Evolutionary conservation across 2,329 filamentous ascomycete genomes (phyloP), one percentile per base, ranked within the genome.

Genomic region (Penicillium thymicola): DNA sequence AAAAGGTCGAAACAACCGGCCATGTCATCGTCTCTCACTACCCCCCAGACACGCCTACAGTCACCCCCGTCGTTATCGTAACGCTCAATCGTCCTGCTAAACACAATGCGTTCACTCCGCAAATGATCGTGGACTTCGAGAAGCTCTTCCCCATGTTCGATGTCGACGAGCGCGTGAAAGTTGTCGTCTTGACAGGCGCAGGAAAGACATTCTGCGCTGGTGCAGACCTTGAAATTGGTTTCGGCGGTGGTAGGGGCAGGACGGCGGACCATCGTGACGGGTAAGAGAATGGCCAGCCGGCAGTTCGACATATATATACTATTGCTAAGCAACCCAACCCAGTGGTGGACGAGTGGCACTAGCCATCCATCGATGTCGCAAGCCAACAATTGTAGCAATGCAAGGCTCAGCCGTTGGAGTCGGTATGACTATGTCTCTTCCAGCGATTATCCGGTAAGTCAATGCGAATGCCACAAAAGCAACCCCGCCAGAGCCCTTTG

Each of bases 391-490:
- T 60, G 80, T 71, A 34, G 82, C 82, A 0, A 71, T 85, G 55
- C 78, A 84, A 59, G 82, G 82, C 45, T 79, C 80, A 25, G 82
- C 82, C 11, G 82, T 84, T 2, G 82, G 82, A 2, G 75, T 85
- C 23, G 82, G 82, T 13, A 83, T 85, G 62, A 85, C 82, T 38
- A 82, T 84, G 79, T 81, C 80, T 0, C 75, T 85, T 13, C 81
- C 82, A 21, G 81, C 82, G 67, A 78, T 77, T 32, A 84, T 85
- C 52, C 77, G 70, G 70, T 71, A 21, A 21, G 21, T 21, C 21
- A 21, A 21, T 21, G 2, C 21, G 21, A 2, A 21, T 21, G 2
- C 2, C 21, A 21, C 21, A 21, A 21, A 21, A 21, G 2, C 21
- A 21, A 21, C 21, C 21, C 13, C 13, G 21, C 21, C 4, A 27